Base-by-base conservation (phyloP, 2,329 filamentous ascomycete species). In the Colletotrichum lini region DNA sequence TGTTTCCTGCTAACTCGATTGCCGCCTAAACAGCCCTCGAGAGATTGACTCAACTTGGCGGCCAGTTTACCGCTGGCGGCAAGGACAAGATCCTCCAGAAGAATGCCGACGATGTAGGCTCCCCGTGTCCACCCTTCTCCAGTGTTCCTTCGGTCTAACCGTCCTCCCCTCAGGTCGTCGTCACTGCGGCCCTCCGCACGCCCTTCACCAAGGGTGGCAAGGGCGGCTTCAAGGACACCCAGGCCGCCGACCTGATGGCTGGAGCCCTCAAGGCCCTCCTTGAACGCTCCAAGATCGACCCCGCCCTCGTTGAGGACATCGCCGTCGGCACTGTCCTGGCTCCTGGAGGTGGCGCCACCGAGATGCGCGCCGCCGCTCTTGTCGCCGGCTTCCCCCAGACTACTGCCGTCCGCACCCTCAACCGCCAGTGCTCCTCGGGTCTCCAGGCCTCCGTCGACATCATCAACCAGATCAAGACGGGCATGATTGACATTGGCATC, bases 401-500 rank as follows among this genome's bases (percentile, higher is more conserved):
- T 21, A 90, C 95, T 6, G 93, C 95, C n/a, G 93, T 97, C 69
- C 94, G 93, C 84, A 91, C 91, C 70, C 84, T 98, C 81, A 99
- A 98, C 88, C 88, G 96, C 78, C 96, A 98, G 85, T 99, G 96
- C 86, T 97, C 94, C 16, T 95, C 92, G 49, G 96, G 96, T 65
- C 89, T 98, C 40, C 95, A 98, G 83, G 96, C 96, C 30, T 94
- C 94, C 79, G 93, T 96, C 72, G 96, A 98, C 81, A 92, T 98
- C 79, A 96, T 96, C 76, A 97, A 98, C 86, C 94, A 94, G 76
- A 97, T 99, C 84, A 90, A 90, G 79, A 81, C 90, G 6, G 96
- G 95, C 78, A 97, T 98, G 93, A 98, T 98, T 79, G 96, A 98
- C 75, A 84, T 98, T 73, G 96, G 96, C 77, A 91, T 98, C 76